Conservation (phyloP, 1,284 basidiomycete species). For the Cutaneotrichosporon sp. region DNA sequence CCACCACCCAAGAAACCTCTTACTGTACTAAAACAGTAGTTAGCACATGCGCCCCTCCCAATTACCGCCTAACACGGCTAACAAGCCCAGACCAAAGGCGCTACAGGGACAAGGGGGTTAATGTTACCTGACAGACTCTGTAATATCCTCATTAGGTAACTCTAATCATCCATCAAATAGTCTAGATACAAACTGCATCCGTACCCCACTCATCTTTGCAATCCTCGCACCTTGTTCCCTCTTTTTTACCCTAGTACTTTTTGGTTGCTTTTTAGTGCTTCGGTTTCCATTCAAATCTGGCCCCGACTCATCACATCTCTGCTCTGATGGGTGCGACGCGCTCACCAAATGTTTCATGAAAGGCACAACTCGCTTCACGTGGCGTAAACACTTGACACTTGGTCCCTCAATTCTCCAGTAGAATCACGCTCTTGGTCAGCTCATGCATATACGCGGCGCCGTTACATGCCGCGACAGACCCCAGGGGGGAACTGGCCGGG, state of each 20-base stretch:
- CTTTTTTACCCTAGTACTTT: no score
- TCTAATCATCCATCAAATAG: background rate
- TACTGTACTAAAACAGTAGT: no score
- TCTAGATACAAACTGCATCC: background rate
- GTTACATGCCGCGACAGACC: background rate
- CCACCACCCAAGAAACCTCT: no score
- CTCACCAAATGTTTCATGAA: background rate
- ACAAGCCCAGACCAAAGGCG: no score
- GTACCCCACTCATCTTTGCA: background rate
- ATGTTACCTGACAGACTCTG: background rate
- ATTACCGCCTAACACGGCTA: no score
- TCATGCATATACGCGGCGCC: background rate
- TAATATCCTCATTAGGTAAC: background rate
- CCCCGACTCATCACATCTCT: background rate
- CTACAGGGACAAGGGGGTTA: background rate
- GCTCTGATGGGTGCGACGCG: constrained; percentile 1
- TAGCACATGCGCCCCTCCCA: no score
- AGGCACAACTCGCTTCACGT: background rate
- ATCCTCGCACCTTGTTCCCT: no score
- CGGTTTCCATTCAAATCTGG: background rate
- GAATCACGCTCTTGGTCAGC: background rate
- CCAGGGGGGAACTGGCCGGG: background rate
- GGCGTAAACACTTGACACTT: no score
- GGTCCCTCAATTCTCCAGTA: no score
- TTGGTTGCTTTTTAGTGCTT: background rate